A percentile compares a stretch with the other conserved stretches of the same genome.
phyloP scores from a whole-genome alignment of 75 land plant species.

The Sequoiadendron giganteum region DNA sequence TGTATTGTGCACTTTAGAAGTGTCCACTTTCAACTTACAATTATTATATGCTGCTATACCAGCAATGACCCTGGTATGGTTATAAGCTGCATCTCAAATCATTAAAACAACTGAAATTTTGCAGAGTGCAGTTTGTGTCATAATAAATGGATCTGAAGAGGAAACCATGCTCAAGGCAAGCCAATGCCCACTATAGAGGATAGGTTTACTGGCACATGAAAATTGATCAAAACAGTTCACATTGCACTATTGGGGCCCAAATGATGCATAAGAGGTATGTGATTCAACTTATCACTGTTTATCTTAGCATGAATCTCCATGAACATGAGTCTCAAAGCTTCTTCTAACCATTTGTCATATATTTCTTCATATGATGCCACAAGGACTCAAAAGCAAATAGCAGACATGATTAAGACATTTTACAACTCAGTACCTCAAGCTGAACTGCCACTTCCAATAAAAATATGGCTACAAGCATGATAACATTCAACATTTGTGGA shows the following conservation, averaged over 20 bases:
- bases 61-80: slow-evolving; percentile 71
- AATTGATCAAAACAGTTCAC: slow-evolving; percentile 40
- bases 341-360: slow-evolving; percentile 84
- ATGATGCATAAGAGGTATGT: slow-evolving; percentile 89
- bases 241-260: slow-evolving; percentile 98
- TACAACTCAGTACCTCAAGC: slow-evolving; percentile 70
- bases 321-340: slow-evolving; percentile 84
- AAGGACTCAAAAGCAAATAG: slow-evolving; percentile 88
- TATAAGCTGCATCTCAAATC: slow-evolving; percentile 74
- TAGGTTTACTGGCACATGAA: too few species aligned
- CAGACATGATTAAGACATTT: slow-evolving; percentile 84
- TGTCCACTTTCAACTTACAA: slow-evolving; percentile 70
- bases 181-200: too few species aligned
- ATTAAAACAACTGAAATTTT: slow-evolving; percentile 75
- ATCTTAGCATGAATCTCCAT: slow-evolving; percentile 90
- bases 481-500: slow-evolving; percentile 97
- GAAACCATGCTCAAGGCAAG: not conserved
- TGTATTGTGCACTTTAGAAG: slow-evolving; percentile 20
- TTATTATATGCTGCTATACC: slow-evolving; percentile 90
- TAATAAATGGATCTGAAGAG: slow-evolving; percentile 67
- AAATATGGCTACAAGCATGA: slow-evolving; percentile 99
- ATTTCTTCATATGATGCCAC: slow-evolving; percentile 97
- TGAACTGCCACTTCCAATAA: slow-evolving; percentile 79
- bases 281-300: slow-evolving; percentile 81
- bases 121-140: slow-evolving; percentile 80